These are phyloP conservation scores for Ophiostoma ips DNA, from an alignment of 2,329 filamentous ascomycete genomes.

Conservation along the genomic window DNA sequence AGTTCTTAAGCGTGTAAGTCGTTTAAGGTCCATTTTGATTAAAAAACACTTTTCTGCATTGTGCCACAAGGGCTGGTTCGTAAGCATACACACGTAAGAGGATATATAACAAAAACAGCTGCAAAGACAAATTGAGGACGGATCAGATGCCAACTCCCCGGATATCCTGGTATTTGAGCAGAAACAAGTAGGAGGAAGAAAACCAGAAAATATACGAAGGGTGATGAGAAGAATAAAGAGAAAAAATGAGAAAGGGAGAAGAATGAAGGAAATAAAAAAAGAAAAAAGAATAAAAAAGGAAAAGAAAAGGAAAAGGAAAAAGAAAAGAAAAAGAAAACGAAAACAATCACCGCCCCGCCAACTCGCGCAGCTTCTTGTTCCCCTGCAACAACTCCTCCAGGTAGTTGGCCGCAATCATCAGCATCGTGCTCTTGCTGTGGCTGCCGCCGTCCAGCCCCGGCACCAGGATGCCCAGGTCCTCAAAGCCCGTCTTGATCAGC, in stretches of 20 bases:
- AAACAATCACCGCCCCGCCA: neutral
- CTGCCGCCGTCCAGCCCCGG: conserved; percentile 60
- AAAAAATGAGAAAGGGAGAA: neutral
- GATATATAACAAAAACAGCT: neutral
- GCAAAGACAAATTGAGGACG: neutral
- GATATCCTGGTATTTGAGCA: neutral
- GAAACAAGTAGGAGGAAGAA: neutral
- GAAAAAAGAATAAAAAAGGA: neutral
- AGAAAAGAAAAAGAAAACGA: neutral
- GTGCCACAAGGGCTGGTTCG: no score
- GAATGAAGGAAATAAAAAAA: neutral
- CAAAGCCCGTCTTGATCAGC: conserved; percentile 69
- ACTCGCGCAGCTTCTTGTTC: conserved; percentile 40
- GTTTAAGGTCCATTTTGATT: neutral
- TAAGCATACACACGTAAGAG: neutral
- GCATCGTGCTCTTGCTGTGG: conserved; percentile 70
- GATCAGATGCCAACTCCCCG: no score
- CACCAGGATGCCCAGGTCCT: conserved; percentile 63
- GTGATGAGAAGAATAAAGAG: no score
- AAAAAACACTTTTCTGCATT: neutral
- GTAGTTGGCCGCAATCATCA: conserved; percentile 64
- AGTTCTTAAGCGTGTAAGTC: neutral
- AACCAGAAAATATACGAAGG: neutral
- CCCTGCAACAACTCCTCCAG: conserved; percentile 58
- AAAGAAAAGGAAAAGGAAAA: neutral